These are phyloP conservation scores for Pleurotus giganteus DNA, from an alignment of 768 basidiomycete genomes.

Conservation along the genomic window DNA sequence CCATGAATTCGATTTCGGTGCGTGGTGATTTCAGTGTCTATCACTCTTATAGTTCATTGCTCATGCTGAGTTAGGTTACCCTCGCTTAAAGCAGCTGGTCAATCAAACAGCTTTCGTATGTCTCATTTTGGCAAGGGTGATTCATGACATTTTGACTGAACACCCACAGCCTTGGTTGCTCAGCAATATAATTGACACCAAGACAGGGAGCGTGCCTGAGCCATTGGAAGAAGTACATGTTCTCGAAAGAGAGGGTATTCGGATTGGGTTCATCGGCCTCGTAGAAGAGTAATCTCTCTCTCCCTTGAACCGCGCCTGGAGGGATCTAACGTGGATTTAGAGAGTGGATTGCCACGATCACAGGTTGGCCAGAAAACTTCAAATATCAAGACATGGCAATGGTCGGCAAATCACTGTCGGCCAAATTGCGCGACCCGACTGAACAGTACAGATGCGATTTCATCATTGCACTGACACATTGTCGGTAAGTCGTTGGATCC, in stretches of 20 bases:
- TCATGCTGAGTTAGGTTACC: constrained; percentile 45
- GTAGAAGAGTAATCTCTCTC: constrained; percentile 53
- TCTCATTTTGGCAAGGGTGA: constrained; percentile 7
- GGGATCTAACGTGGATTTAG: neutral
- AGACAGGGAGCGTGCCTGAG: constrained; percentile 50
- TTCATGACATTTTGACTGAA: neutral
- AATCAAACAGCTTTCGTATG: constrained; percentile 72
- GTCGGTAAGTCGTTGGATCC: constrained; percentile 49
- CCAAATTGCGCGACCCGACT: constrained; percentile 48
- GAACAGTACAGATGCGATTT: constrained; percentile 3
- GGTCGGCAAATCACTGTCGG: constrained; percentile 52
- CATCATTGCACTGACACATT: neutral
- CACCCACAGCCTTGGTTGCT: constrained; percentile 61
- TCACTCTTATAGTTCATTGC: neutral
- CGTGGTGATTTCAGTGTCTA: constrained; percentile 6
- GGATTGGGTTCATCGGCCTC: constrained; percentile 63
- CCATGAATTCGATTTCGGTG: constrained; percentile 90
- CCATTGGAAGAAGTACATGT: constrained; percentile 45
- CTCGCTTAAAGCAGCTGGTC: constrained; percentile 67
- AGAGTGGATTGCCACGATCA: constrained; percentile 44
- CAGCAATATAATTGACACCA: constrained; percentile 58
- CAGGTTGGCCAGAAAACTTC: constrained; percentile 66
- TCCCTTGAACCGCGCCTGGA: neutral
- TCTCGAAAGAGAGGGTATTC: constrained; percentile 52
- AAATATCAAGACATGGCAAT: constrained; percentile 57